Base-by-base conservation (phyloP, 2,329 filamentous ascomycete species). In the Diaporthe sp. region DNA sequence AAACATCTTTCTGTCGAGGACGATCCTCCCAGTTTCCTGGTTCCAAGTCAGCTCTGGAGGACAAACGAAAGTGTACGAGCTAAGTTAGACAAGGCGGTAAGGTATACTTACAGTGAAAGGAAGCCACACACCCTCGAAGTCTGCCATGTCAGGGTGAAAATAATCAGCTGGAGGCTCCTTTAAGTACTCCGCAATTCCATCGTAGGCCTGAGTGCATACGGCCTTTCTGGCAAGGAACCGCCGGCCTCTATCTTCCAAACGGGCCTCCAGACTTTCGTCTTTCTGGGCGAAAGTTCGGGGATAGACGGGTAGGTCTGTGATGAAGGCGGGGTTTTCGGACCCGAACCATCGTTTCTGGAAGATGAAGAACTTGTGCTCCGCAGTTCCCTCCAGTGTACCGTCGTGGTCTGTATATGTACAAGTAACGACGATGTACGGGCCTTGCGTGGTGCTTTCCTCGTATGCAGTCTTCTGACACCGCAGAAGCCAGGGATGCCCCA, bases 391-490 rank as follows among this genome's bases (percentile, higher is more conserved):
- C n/a, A 30, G 19, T 7, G 35, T 61, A 12, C 58, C 58, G 15
- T 61, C 58, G 58, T 61, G 58, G n/a, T 61, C 58, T 17, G 58
- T 42, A 28, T 61, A 61, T 1, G 58, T 42, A 19, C 58, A 61
- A 30, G 58, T 61, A 1, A 61, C 58, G 15, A 61, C 38, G 19
- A 61, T 61, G n/a, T 61, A 61, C 10, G 58, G 58, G 6, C 58
- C 58, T 28, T 22, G 9, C 15, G 6, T 12, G 25, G 35, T 30
- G 38, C 58, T 61, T 17, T 28, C n/a, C 38, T 61, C 58, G 8
- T 61, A 61, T 28, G 58, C 58, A 28, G 58, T 61, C n/a, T 42
- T 61, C 13, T 61, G 58, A n/a, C 58, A 61, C n/a, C 58, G 38
- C n/a, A 61, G 15, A 8, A 61, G 38, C 58, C 58, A 61, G 2